Percentiles rank a stretch among this genome's conserved stretches.
Conservation (phyloP, 208 protist species). For the Leishmania turanica region DNA sequence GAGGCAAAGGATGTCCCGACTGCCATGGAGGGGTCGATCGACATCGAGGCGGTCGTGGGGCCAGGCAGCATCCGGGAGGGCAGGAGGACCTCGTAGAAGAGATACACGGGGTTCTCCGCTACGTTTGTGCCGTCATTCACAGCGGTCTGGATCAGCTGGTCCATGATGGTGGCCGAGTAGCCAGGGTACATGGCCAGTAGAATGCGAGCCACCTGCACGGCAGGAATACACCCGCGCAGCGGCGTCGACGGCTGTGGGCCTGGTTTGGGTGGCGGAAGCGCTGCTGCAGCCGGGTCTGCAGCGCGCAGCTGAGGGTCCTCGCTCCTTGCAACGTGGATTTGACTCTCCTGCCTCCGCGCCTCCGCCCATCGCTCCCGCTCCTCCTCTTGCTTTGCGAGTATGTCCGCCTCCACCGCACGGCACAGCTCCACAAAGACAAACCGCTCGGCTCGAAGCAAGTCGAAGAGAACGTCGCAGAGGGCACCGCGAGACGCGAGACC, state of each 20-base stretch:
- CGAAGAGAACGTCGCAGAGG: constrained; percentile 58
- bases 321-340: too few relatives aligned
- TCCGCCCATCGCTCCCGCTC: neutral
- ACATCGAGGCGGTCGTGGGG: constrained; percentile 15
- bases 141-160: constrained; percentile 59
- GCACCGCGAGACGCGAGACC: constrained; percentile 46
- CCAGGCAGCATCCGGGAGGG: constrained; percentile 56
- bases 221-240: constrained; percentile 47
- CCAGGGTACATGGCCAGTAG: constrained; percentile 73
- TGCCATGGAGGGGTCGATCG: constrained; percentile 32
- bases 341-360: neutral
- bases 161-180: constrained; percentile 45
- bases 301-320: neutral
- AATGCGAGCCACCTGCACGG: constrained; percentile 57
- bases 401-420: constrained; percentile 39
- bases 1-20: constrained; percentile 34
- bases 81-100: constrained; percentile 73
- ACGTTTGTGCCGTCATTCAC: constrained; percentile 43
- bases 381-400: constrained; percentile 4
- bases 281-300: neutral
- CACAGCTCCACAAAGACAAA: constrained; percentile 56
- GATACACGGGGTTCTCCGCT: constrained; percentile 35
- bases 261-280: neutral
- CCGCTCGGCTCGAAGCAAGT: constrained; percentile 55
- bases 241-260: neutral